These are phyloP conservation scores for Pezicula carpinea DNA, from an alignment of 2,329 filamentous ascomycete genomes.

Conservation along the genomic window DNA sequence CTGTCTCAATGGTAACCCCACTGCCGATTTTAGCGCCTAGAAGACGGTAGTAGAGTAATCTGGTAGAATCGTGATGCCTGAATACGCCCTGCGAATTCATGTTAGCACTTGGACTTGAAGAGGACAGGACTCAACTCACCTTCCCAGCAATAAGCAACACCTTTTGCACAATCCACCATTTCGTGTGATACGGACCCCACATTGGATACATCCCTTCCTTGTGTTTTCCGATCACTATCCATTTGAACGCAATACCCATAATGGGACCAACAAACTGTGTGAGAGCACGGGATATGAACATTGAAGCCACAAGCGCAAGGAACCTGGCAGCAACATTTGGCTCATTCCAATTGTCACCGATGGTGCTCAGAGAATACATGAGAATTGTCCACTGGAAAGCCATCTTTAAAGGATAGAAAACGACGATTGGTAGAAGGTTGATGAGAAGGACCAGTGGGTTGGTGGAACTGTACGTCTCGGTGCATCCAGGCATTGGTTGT, in stretches of 20 bases:
- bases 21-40: constrained; percentile 49
- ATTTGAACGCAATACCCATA: constrained; percentile 47
- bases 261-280: constrained; percentile 38
- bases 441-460: constrained; percentile 43
- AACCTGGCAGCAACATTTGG: constrained; percentile 40
- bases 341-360: constrained; percentile 35
- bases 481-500: constrained; percentile 37
- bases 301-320: constrained; percentile 41
- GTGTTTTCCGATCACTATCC: constrained; percentile 49
- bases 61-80: constrained; percentile 32
- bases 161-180: constrained; percentile 56
- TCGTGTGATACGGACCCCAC: constrained; percentile 54
- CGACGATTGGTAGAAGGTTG: constrained; percentile 44
- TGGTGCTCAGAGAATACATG: constrained; percentile 39
- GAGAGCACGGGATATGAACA: constrained; percentile 37
- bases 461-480: constrained; percentile 42
- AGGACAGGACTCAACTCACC: constrained; percentile 8
- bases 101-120: not conserved
- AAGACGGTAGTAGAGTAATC: constrained; percentile 42
- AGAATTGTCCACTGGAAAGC: constrained; percentile 50
- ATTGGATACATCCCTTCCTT: constrained; percentile 51
- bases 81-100: constrained; percentile 35
- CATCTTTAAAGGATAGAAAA: constrained; percentile 47
- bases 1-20: constrained; percentile 41
- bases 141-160: constrained; percentile 43